These are phyloP conservation scores for Colletotrichum lindemuthianum DNA, from an alignment of 2,329 filamentous ascomycete species.

Conservation along the genomic window DNA sequence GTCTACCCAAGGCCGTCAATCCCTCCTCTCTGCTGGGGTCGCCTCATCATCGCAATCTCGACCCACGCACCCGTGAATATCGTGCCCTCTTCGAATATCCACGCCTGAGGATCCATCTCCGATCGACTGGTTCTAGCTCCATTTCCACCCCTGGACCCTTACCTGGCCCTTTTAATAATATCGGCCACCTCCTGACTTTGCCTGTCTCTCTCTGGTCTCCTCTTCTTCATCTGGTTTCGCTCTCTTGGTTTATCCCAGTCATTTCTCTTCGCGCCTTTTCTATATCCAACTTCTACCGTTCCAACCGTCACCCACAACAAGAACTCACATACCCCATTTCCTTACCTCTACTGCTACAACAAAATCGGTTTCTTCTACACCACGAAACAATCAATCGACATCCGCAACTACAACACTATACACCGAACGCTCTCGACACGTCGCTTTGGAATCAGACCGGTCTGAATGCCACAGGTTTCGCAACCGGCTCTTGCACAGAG, in stretches of 20 bases:
- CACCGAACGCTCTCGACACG: not conserved
- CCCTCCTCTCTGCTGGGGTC: slow-evolving; percentile 26
- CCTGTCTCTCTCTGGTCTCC: slow-evolving; percentile 40
- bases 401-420: slow-evolving; percentile 1
- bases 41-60: slow-evolving; percentile 35
- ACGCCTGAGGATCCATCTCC: slow-evolving; percentile 37
- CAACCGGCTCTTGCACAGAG: slow-evolving; percentile 51
- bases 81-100: slow-evolving; percentile 29
- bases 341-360: slow-evolving; percentile 24
- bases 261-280: slow-evolving; percentile 28
- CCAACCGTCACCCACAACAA: slow-evolving; percentile 28
- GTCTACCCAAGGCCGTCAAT: slow-evolving; percentile 20
- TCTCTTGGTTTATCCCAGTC: slow-evolving; percentile 37
- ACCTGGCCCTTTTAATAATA: slow-evolving; percentile 41
- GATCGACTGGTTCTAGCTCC: slow-evolving; percentile 39
- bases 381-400: not conserved
- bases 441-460: slow-evolving; percentile 16
- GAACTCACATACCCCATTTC: slow-evolving; percentile 18
- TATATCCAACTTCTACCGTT: slow-evolving; percentile 33
- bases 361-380: slow-evolving; percentile 5
- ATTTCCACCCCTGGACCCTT: slow-evolving; percentile 36
- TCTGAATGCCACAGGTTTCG: slow-evolving; percentile 50
- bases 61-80: slow-evolving; percentile 33
- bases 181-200: slow-evolving; percentile 40
- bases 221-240: slow-evolving; percentile 38